Conservation (phyloP, 768 basidiomycete species). For the Boletus insuetus region DNA sequence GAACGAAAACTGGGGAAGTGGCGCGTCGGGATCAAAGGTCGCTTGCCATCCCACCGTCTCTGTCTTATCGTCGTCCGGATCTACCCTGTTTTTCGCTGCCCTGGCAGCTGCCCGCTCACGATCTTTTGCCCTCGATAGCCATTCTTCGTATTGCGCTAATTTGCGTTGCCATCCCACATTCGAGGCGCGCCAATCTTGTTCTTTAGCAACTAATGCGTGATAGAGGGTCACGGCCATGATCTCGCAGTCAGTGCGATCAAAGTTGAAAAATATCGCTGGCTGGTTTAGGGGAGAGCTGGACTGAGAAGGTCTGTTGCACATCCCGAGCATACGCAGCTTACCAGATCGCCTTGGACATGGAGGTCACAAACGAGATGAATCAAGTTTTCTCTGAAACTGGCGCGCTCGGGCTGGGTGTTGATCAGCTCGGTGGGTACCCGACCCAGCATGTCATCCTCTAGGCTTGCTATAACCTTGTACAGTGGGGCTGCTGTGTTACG, state of each 20-base stretch:
- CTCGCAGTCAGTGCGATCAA: slow-evolving; percentile 61
- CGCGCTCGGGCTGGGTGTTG: slow-evolving; percentile 33
- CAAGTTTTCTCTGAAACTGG: slow-evolving; percentile 41
- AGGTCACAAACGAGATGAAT: slow-evolving; percentile 57
- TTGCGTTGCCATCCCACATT: slow-evolving; percentile 51
- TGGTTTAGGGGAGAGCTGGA: slow-evolving; percentile 16
- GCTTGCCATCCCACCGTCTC: slow-evolving; percentile 44
- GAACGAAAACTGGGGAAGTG: slow-evolving; percentile 60
- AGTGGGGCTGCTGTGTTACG: slow-evolving; percentile 33
- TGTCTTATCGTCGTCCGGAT: slow-evolving; percentile 23
- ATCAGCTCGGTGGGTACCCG: slow-evolving; percentile 20
- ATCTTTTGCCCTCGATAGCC: slow-evolving; percentile 45
- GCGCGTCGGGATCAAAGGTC: slow-evolving; percentile 56
- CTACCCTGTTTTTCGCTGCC: slow-evolving; percentile 38
- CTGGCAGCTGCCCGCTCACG: slow-evolving; percentile 45
- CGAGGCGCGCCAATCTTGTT: slow-evolving; percentile 46
- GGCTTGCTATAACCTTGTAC: slow-evolving; percentile 36
- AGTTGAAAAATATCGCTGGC: slow-evolving; percentile 69
- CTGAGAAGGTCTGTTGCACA: neutral
- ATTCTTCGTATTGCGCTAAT: slow-evolving; percentile 48
- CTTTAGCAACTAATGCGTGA: slow-evolving; percentile 38
- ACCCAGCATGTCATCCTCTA: slow-evolving; percentile 40
- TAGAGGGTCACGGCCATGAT: slow-evolving; percentile 43
- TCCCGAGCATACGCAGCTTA: slow-evolving; percentile 28
- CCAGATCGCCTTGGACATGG: slow-evolving; percentile 50